phyloP scores from a whole-genome alignment of 1,139 yeast genomes.

The Yamadazyma songkhlaensis region DNA sequence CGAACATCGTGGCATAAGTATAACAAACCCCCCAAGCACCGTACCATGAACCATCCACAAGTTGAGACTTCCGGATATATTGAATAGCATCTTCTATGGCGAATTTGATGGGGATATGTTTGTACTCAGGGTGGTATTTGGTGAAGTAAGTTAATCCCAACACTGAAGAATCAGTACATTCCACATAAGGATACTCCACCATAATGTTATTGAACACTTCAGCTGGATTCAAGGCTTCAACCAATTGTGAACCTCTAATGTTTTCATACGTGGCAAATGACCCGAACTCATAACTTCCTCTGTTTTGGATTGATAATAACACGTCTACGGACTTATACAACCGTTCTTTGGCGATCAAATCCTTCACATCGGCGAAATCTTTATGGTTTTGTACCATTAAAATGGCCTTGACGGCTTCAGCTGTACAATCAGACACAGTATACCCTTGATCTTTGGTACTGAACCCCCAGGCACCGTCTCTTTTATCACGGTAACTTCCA shows the following conservation, averaged over 20 bases:
- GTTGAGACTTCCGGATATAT: constrained; percentile 68
- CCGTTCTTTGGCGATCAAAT: constrained; percentile 50
- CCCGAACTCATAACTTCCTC: constrained; percentile 80
- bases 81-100: constrained; percentile 73
- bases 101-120: constrained; percentile 57
- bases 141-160: constrained; percentile 82
- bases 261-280: constrained; percentile 91
- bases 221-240: constrained; percentile 87
- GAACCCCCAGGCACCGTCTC: constrained; percentile 97
- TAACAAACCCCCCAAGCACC: constrained; percentile 99
- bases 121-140: constrained; percentile 59
- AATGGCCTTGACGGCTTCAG: constrained; percentile 92
- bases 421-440: constrained; percentile 95
- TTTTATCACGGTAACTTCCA: constrained; percentile 78
- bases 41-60: constrained; percentile 91
- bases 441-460: constrained; percentile 96
- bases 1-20: constrained; percentile 98
- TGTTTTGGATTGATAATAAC: constrained; percentile 66
- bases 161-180: constrained; percentile 94
- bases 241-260: constrained; percentile 74
- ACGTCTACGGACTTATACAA: constrained; percentile 64
- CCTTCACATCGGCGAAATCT: constrained; percentile 32
- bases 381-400: constrained; percentile 81
- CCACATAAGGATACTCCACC: constrained; percentile 98
- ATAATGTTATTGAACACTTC: constrained; percentile 97